Evolutionary conservation across 495 filamentous ascomycete genomes (phyloP).

Genomic region (Letharia columbiana): DNA sequence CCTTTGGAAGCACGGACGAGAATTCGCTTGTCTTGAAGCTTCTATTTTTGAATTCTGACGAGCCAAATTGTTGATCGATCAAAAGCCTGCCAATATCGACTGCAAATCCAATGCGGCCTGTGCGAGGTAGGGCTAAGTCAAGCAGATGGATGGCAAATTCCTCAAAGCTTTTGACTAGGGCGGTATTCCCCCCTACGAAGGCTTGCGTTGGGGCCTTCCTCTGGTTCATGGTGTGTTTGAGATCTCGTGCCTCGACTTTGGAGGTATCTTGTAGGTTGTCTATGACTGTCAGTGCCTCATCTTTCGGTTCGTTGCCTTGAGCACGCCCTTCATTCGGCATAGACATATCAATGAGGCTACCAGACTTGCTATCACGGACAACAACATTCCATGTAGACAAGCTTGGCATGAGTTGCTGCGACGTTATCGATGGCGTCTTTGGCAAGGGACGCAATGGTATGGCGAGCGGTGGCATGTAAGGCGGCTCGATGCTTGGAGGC

Average conservation of each 20-base stretch:
- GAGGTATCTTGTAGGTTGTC: not conserved
- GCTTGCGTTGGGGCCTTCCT: conserved; percentile 5
- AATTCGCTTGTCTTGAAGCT: conserved; percentile 15
- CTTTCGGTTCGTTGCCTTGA: not conserved
- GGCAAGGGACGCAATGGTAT: not conserved
- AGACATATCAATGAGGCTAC: conserved; percentile 4
- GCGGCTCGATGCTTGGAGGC: conserved; percentile 4
- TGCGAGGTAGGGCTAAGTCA: conserved; percentile 4
- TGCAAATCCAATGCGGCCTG: conserved; percentile 28
- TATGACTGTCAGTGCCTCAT: not conserved
- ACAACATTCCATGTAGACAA: conserved; percentile 3
- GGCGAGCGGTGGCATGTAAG: conserved; percentile 1
- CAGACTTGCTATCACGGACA: not conserved
- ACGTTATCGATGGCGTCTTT: not conserved
- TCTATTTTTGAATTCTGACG: conserved; percentile 19
- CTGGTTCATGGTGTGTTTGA: conserved; percentile 18
- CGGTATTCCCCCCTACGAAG: not conserved
- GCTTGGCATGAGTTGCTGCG: not conserved
- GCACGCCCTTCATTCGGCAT: not conserved
- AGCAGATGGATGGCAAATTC: conserved; percentile 5
- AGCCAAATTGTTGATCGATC: conserved; percentile 13
- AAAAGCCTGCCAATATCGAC: conserved; percentile 34
- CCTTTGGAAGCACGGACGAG: conserved; percentile 11
- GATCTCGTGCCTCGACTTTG: not conserved
- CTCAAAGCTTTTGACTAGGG: conserved; percentile 9